phyloP scores from a whole-genome alignment of 192 early-diverging fungal species.

The Backusella psychrophila region DNA sequence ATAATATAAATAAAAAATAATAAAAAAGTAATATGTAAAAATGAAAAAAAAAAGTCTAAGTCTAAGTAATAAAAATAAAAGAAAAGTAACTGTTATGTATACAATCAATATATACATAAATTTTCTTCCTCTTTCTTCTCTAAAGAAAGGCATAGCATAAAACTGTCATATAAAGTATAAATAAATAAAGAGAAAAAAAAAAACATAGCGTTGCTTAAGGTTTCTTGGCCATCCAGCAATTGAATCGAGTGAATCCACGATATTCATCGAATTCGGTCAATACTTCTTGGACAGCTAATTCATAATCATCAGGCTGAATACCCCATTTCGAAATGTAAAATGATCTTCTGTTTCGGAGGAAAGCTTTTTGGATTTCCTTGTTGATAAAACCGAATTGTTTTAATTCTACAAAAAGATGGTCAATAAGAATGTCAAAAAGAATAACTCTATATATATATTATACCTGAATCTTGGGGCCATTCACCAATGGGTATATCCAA shows the following conservation, averaged over 20 bases:
- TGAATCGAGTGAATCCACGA: conserved; percentile 30
- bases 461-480: conserved; percentile 37
- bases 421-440: too few species aligned
- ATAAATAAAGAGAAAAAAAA: background rate
- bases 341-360: conserved; percentile 23
- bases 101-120: conserved; percentile 5
- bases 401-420: conserved; percentile 16
- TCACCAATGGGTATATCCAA: conserved; percentile 40
- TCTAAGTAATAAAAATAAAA: background rate
- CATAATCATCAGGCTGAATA: conserved; percentile 30
- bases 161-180: conserved; percentile 1
- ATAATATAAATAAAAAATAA: background rate
- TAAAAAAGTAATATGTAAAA: background rate
- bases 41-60: background rate
- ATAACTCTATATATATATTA: background rate
- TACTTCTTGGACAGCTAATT: conserved; percentile 30
- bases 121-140: background rate
- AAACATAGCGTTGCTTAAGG: background rate
- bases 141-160: background rate
- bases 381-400: conserved; percentile 44
- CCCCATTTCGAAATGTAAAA: conserved; percentile 32
- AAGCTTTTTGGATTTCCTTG: conserved; percentile 30
- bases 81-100: background rate
- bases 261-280: conserved; percentile 38
- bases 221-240: conserved; percentile 31